Percentiles rank a stretch among this genome's conserved stretches.
Evolutionary conservation across 495 filamentous ascomycete species (phyloP).

Genomic region (Hypoxylon trugodes): DNA sequence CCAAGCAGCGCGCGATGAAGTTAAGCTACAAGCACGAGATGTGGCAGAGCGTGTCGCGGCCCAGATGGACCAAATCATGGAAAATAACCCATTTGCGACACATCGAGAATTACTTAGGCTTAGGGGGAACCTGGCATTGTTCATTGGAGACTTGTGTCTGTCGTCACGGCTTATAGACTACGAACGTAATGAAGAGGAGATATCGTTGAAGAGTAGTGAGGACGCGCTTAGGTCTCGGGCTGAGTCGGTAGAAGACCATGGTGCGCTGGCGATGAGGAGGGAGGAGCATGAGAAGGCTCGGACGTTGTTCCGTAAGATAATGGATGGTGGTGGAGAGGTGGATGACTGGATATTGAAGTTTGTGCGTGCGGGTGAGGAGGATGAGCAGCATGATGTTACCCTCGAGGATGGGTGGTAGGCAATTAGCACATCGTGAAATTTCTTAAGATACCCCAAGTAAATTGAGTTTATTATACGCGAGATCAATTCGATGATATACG

Average conservation of each 20-base stretch:
- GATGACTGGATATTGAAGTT: conserved; percentile 43
- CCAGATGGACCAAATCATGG: conserved; percentile 70
- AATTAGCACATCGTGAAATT: not conserved
- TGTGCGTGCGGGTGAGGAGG: conserved; percentile 35
- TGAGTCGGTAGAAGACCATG: conserved; percentile 31
- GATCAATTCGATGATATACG: too few relatives aligned
- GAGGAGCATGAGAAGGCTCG: conserved; percentile 43
- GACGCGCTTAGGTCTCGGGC: conserved; percentile 22
- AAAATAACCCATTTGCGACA: conserved; percentile 69
- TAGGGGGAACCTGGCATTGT: conserved; percentile 72
- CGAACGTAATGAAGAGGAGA: not conserved
- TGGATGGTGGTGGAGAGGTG: conserved; percentile 39
- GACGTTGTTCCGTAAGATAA: conserved; percentile 40
- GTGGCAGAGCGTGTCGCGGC: conserved; percentile 60
- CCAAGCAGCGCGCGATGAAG: conserved; percentile 24
- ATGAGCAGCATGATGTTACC: conserved; percentile 35
- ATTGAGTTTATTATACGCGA: not conserved
- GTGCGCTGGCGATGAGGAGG: conserved; percentile 31
- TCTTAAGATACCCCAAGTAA: conserved; percentile 11
- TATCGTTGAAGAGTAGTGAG: not conserved
- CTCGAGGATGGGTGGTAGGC: conserved; percentile 15
- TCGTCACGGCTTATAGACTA: conserved; percentile 35
- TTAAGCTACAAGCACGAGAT: conserved; percentile 40
- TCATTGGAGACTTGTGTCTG: conserved; percentile 67
- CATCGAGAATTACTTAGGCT: conserved; percentile 66